Evolutionary conservation across 331 rosid genomes (phyloP), one percentile per base, ranked within the genome.

Genomic region (Phaseolus coccineus): DNA sequence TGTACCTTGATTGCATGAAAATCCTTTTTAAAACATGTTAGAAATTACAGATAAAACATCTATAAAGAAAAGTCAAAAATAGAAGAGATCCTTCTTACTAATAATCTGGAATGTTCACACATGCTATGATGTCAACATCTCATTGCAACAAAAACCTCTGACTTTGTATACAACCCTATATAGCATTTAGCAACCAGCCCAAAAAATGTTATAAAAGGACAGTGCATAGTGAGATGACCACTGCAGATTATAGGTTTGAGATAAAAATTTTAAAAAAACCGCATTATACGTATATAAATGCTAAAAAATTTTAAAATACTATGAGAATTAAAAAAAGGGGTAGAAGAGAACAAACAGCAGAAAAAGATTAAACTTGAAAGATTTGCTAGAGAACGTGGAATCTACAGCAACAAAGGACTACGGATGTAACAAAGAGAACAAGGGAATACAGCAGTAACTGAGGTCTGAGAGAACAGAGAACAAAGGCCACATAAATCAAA

Each of bases 1-100:
- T 77, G 27, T 22, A 27, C 55, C 48, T 39, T 51, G 69, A 68
- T 27, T 40, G 74, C 11, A 46, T 76, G 51, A 15, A 37, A 15
- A 69, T 57, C 28, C 59, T 8, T 71, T 76, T 58, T 47, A 77
- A 56, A 82, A 65, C 19, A 72, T 46, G 53, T 64, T 55, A 27
- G 19, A 27, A 46, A 63, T 47, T 35, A 64, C 13, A 63, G 33
- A 73, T 16, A 42, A 39, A 50, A 44, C 51, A n/a, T 22, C 55
- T 22, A 47, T 5, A 59, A 25, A 58, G 27, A 58, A 58, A 46
- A 70, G 19, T 19, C 19, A 69, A 31, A 70, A 28, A 30, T 37
- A 53, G 24, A 72, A 53, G 22, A 77, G 6, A 67, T 31, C 33
- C 48, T 52, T 37, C 63, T 56, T 37, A 58, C 31, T 39, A 44